Base-by-base conservation (phyloP, 2,329 filamentous ascomycete genomes). In the Tympanopsis confertula region DNA sequence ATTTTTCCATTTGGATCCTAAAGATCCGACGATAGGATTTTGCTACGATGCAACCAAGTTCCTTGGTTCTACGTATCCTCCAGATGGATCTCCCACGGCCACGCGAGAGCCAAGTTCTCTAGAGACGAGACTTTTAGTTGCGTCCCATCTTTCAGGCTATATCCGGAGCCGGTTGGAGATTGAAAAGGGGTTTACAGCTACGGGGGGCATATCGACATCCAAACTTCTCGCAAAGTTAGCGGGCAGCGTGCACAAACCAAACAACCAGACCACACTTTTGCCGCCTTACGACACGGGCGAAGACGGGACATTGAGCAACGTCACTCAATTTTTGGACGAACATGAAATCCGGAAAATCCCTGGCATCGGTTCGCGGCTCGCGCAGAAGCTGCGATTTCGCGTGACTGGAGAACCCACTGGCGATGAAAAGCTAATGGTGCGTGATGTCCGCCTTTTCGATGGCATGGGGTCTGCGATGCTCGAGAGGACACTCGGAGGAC, bases 221-320 rank as follows among this genome's bases (percentile, higher is more conserved):
- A 96, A 96, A 57, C 58, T 89, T 4, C 66, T 94, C 10, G 78
- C 84, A 41, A 96, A 96, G 57, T 69, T 96, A 13, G 84, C 78
- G 7, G 89, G 89, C 12, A 83, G 77, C 54, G 65, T 81, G 41
- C 77, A 95, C 54, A 96, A 96, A 59, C 89, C 89, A 1, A 79
- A 80, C 41, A 82, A 76, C 42, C 91, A 96, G 57, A 96, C 89
- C 0, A 86, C 84, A 0, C 63, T 96, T 5, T 59, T 94, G 32
- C 78, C 82, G 4, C 74, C 82, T 2, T 72, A 74, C 38, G 62
- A 65, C 3, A 48, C 59, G 13, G 56, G 15, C 20, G 24, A 14
- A 3, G 19, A 20, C 19, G 20, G 30, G 17, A 35, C 36, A 2
- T 4, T 19, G 2, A 66, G 61, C 46, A 78, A 78, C 41, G 68